Evolutionary conservation across 164 flowering plant species (phyloP), one percentile per base, ranked within the genome.

Genomic region (Vitis rotundifolia): DNA sequence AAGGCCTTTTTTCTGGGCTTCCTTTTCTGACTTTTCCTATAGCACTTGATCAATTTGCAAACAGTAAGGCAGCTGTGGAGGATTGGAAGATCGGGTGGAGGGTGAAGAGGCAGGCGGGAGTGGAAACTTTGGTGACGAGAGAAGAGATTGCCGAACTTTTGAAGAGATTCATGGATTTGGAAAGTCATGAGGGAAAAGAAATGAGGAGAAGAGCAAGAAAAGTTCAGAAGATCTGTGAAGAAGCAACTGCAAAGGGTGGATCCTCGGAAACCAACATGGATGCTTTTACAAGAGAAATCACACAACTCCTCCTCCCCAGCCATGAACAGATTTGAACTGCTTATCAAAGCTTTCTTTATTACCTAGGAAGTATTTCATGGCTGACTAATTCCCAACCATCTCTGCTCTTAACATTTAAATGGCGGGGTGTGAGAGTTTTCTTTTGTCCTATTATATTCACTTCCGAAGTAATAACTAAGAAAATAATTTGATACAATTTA

Each of bases 11-110:
- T 49, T 77, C 87, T 1, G 92, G 91, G 0, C 77, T 86, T 18
- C 97, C 94, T 0, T 56, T 91, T 75, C 85, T 89, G 6, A 75
- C 90, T 19, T 83, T 72, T 11, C 97, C 94, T 0, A 65, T 88
- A 58, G 2, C 58, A 12, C 26, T 44, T 68, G 97, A 92, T 61
- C 97, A 92, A 59, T 0, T 61, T 5, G 16, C 77, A 0, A 78
- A 89, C 59, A 75, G 83, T 10, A 83, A 81, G 57, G 14, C 61
- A 1, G 81, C 84, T 15, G 91, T 82, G 61, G 92, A 88, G 15
- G 92, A 88, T 15, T 88, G 88, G 92, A 76, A 75, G 75, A 69
- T 78, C 29, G 92, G 96, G 18, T 67, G 74, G 79, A 83, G 80
- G 67, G 83, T 81, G 19, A 74, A 52, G 63, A 70, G 29, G 18